Percentiles rank a stretch among this genome's conserved stretches.
Conservation (phyloP, 352 stramenopile species). For the Globisporangium okanoganense region DNA sequence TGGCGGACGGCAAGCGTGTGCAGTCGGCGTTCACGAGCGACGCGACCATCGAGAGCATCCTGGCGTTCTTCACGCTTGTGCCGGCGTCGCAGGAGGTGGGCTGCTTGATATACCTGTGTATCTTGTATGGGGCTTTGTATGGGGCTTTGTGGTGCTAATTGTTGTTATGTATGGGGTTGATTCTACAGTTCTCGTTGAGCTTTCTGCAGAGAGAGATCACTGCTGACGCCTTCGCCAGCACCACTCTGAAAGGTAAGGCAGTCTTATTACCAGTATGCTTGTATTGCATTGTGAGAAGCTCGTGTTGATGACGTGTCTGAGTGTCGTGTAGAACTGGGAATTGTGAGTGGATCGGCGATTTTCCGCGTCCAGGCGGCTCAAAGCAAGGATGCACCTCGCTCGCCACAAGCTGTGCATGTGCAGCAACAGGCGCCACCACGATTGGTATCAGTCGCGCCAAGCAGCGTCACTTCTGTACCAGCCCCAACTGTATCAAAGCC, state of each 20-base stretch:
- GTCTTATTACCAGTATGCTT: background rate
- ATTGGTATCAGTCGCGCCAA: background rate
- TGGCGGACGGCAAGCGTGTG: conserved; percentile 70
- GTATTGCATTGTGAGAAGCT: background rate
- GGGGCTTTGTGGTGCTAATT: background rate
- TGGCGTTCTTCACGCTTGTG: conserved; percentile 52
- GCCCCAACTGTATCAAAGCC: background rate
- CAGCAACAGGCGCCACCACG: background rate
- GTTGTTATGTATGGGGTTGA: background rate
- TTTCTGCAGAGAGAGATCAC: conserved; percentile 77
- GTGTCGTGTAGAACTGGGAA: conserved; percentile 49
- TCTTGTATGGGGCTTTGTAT: background rate
- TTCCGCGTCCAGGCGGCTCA: conserved; percentile 56
- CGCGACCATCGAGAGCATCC: conserved; percentile 49
- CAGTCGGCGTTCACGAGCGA: conserved; percentile 60
- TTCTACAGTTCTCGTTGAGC: conserved; percentile 60
- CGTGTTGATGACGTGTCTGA: conserved; percentile 1
- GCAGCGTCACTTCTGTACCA: background rate
- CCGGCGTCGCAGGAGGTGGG: conserved; percentile 38
- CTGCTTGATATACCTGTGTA: too few species aligned
- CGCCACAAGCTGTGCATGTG: background rate
- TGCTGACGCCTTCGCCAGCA: conserved; percentile 41
- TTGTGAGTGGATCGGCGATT: conserved; percentile 80
- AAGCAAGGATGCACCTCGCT: conserved; percentile 1
- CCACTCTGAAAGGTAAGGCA: conserved; percentile 59